These are phyloP conservation scores for Zangia roseola DNA, from an alignment of 768 basidiomycete species.

Conservation along the genomic window DNA sequence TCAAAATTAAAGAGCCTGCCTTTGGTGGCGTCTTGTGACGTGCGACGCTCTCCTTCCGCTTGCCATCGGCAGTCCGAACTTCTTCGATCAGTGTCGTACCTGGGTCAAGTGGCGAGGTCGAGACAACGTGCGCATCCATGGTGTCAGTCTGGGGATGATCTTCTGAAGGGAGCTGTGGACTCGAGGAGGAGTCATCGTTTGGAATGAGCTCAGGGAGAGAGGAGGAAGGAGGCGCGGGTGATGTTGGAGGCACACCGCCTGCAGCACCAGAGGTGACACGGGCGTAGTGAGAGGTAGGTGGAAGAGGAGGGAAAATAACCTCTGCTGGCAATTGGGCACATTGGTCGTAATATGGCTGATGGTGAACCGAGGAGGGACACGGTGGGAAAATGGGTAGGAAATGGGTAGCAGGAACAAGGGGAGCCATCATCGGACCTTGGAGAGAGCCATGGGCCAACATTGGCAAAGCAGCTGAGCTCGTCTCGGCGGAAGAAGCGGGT, in stretches of 20 bases:
- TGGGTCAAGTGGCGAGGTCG: conserved; percentile 16
- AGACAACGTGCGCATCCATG: conserved; percentile 14
- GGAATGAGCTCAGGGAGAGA: conserved; percentile 64
- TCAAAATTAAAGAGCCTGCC: conserved; percentile 2
- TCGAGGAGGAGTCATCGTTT: conserved; percentile 64
- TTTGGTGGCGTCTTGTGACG: conserved; percentile 31
- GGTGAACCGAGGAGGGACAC: conserved; percentile 59
- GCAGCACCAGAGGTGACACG: conserved; percentile 22
- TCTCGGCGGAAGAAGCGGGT: conserved; percentile 20
- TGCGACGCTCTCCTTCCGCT: conserved; percentile 15
- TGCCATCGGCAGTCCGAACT: conserved; percentile 12
- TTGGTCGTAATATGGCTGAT: conserved; percentile 73
- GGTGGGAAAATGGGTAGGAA: conserved; percentile 47
- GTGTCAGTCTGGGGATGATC: conserved; percentile 21
- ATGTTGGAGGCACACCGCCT: conserved; percentile 22
- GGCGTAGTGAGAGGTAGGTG: conserved; percentile 46
- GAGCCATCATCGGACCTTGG: conserved; percentile 18
- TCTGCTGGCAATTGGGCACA: conserved; percentile 58
- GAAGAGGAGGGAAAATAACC: conserved; percentile 73
- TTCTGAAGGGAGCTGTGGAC: conserved; percentile 45
- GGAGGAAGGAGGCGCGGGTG: conserved; percentile 34
- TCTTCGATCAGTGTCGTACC: conserved; percentile 7
- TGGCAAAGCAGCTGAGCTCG: conserved; percentile 20
- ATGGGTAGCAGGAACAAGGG: conserved; percentile 24
- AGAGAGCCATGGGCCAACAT: conserved; percentile 21